phyloP scores from a whole-genome alignment of 2,329 filamentous ascomycete species.

The Albophoma yamanashiensis region DNA sequence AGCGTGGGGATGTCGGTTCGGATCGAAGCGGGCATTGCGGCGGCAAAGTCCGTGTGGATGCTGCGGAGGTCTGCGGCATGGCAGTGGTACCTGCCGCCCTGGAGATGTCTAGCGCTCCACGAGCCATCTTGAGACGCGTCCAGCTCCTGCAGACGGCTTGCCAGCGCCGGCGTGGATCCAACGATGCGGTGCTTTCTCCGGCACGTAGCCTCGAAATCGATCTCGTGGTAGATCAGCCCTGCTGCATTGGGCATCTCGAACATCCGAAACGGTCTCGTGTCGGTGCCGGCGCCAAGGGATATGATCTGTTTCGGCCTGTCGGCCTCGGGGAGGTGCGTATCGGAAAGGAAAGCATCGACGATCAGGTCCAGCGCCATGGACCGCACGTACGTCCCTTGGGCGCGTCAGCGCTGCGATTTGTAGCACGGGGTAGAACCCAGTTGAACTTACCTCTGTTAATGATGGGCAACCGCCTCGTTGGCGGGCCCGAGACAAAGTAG shows the following conservation, averaged over 20 bases:
- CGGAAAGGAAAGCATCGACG: conserved; percentile 57
- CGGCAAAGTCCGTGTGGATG: conserved; percentile 22
- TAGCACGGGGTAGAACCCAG: background rate
- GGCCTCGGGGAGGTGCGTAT: conserved; percentile 14
- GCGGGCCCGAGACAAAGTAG: conserved; percentile 51
- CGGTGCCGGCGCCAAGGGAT: conserved; percentile 86
- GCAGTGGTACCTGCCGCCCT: conserved; percentile 36
- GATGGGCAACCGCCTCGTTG: conserved; percentile 66
- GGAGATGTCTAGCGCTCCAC: conserved; percentile 31
- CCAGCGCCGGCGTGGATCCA: conserved; percentile 32
- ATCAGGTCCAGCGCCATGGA: conserved; percentile 75
- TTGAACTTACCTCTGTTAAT: conserved; percentile 72
- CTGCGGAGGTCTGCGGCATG: conserved; percentile 63
- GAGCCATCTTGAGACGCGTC: conserved; percentile 18
- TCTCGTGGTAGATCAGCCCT: conserved; percentile 70
- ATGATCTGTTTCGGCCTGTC: conserved; percentile 59
- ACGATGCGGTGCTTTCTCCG: conserved; percentile 49
- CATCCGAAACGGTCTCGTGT: conserved; percentile 77
- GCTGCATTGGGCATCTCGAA: conserved; percentile 31
- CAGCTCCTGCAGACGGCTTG: conserved; percentile 25
- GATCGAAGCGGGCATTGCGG: conserved; percentile 17
- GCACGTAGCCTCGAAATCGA: conserved; percentile 78
- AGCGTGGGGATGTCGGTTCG: conserved; percentile 61
- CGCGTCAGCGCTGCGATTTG: background rate
- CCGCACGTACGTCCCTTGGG: conserved; percentile 81